phyloP scores from a whole-genome alignment of 2,329 filamentous ascomycete genomes.

The Colletotrichum euphorbiae region DNA sequence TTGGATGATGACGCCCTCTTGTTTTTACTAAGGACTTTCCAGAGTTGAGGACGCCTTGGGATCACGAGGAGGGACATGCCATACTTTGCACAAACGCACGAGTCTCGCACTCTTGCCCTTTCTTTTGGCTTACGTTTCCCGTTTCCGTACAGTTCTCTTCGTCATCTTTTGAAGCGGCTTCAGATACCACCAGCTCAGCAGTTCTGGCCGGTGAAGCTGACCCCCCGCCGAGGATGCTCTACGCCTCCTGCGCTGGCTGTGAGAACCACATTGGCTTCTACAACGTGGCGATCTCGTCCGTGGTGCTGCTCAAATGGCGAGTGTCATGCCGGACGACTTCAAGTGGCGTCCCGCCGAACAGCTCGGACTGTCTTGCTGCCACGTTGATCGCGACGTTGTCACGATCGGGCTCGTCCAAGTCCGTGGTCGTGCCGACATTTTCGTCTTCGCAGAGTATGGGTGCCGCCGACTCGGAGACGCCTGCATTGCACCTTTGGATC shows the following conservation, averaged over 20 bases:
- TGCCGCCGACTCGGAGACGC: background rate
- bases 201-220: conserved; percentile 43
- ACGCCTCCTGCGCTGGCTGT: conserved; percentile 61
- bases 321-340: conserved; percentile 54
- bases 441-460: background rate
- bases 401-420: conserved; percentile 69
- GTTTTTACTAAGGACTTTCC: conserved; percentile 61
- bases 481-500: conserved; percentile 63
- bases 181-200: conserved; percentile 45
- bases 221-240: conserved; percentile 47
- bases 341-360: conserved; percentile 49
- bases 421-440: conserved; percentile 59
- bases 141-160: conserved; percentile 52
- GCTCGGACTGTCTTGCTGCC: conserved; percentile 64
- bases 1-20: conserved; percentile 50
- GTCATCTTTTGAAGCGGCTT: conserved; percentile 47
- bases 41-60: conserved; percentile 61
- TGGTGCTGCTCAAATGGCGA: conserved; percentile 70
- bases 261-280: conserved; percentile 59
- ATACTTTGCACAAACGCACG: conserved; percentile 32
- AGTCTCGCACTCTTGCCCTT: conserved; percentile 40
- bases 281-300: conserved; percentile 57
- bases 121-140: conserved; percentile 7
- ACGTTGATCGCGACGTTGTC: conserved; percentile 65
- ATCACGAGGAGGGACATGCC: conserved; percentile 63